Conservation (phyloP, 768 basidiomycete genomes). For the Cyathus striatus region DNA sequence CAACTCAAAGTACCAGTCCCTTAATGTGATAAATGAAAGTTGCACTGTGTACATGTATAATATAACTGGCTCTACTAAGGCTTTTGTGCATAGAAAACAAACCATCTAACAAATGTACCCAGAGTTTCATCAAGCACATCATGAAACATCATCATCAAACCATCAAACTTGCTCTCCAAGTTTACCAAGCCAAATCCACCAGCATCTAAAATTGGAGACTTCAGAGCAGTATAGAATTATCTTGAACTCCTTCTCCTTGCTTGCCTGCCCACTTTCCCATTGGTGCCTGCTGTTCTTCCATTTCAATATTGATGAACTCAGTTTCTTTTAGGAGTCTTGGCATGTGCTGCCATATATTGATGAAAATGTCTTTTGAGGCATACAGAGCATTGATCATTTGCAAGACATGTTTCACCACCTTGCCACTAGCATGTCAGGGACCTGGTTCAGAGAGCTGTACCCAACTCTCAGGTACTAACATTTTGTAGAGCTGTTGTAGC, state of each 20-base stretch:
- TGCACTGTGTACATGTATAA: no score
- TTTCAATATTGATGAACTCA: background rate
- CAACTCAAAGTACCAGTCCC: no score
- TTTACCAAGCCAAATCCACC: slow-evolving; percentile 3
- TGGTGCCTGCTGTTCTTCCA: background rate
- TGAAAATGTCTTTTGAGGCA: background rate
- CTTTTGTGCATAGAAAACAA: background rate
- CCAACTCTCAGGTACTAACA: background rate
- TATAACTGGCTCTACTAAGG: no score
- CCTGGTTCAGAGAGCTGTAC: slow-evolving; percentile 2
- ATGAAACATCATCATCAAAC: background rate
- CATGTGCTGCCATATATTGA: background rate
- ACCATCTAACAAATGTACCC: background rate
- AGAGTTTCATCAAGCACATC: background rate
- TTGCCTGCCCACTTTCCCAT: slow-evolving; percentile 1
- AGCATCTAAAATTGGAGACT: background rate
- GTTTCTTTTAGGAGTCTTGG: background rate
- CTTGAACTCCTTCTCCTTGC: background rate
- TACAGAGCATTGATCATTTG: background rate
- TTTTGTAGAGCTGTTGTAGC: background rate
- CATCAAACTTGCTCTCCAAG: background rate
- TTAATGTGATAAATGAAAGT: no score
- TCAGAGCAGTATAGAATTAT: background rate
- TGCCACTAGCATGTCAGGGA: background rate
- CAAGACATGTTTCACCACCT: background rate